Conservation (phyloP, 495 filamentous ascomycete species). For the Parmelia sp. region DNA sequence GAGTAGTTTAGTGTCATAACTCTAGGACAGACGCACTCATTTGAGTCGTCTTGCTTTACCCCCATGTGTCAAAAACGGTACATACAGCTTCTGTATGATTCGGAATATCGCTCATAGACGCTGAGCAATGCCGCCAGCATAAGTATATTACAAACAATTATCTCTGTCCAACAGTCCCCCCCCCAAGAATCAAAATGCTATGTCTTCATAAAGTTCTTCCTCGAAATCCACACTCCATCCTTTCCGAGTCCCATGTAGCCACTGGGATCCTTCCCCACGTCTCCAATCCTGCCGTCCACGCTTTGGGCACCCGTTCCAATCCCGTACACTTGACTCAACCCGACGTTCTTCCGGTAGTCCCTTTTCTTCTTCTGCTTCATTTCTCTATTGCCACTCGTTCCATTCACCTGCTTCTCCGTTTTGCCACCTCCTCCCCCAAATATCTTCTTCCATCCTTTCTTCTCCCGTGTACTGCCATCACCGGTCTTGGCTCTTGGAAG, state of each 20-base stretch:
- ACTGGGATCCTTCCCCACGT: conserved; percentile 9
- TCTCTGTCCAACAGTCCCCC: not conserved
- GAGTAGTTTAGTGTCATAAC: not conserved
- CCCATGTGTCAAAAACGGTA: not conserved
- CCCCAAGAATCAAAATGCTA: not conserved
- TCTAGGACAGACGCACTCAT: not conserved
- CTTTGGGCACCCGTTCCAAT: conserved; percentile 3
- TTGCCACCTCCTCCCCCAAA: conserved; percentile 18
- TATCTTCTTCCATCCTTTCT: conserved; percentile 25
- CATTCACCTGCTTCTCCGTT: conserved; percentile 5
- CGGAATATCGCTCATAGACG: conserved; percentile 1
- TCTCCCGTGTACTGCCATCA: conserved; percentile 12
- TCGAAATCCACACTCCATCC: conserved; percentile 28
- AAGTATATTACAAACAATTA: conserved; percentile 2
- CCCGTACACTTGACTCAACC: conserved; percentile 14
- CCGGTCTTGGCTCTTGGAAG: conserved; percentile 3
- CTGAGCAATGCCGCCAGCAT: not conserved
- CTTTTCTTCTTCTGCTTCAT: conserved; percentile 20
- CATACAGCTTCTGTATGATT: not conserved
- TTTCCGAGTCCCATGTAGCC: conserved; percentile 26
- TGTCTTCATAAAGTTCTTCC: conserved; percentile 27
- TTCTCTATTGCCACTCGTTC: conserved; percentile 5
- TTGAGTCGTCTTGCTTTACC: not conserved
- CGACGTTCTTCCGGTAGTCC: conserved; percentile 10
- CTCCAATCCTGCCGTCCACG: conserved; percentile 5